Base-by-base conservation (phyloP, 1,284 basidiomycete genomes). In the Cryptococcus deneoformans region DNA sequence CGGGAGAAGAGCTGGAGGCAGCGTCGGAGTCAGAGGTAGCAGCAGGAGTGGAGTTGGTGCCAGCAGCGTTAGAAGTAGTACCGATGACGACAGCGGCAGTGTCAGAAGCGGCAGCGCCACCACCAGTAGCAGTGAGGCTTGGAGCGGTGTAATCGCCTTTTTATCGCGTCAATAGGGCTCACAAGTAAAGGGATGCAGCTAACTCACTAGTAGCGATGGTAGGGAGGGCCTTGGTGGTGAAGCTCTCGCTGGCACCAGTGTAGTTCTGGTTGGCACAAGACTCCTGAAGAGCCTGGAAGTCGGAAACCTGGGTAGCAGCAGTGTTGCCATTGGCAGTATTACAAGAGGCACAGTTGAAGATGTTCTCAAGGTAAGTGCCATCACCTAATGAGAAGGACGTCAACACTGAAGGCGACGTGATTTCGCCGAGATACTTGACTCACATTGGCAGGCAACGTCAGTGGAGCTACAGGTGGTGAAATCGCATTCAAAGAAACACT, bases 331-430 rank as follows among this genome's bases (percentile, higher is more conserved):
- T 77, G 62, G 67, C 70, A 24, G 73, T 71, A 71, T 77, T 77
- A 66, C 76, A 77, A n/a, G 68, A 68, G 16, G 66, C 74, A 59
- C 72, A 77, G 72, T 76, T 75, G 72, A 61, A 77, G 61, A 77
- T 75, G 70, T 70, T 72, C 47, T 62, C 59, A 58, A 77, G 70
- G 71, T 77, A 76, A 7, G 54, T 36, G 6, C 51, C 64, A 14
- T 52, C 50, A 57, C 69, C 69, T 71, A 40, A 20, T 20, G 20
- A 20, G 20, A 5, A 20, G 20, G 20, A 20, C n/a, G n/a, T 42
- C 10, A 42, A 10, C n/a, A 42, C n/a, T n/a, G n/a, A 20, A 20
- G 20, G 20, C 20, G 20, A 20, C 20, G 20, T 20, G 20, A 20
- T 20, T 20, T 20, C 20, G 20, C 2, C 20, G 20, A 20, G 20